Conservation (phyloP, 306 rosid genomes). For the Sechiopsis laciniata region DNA sequence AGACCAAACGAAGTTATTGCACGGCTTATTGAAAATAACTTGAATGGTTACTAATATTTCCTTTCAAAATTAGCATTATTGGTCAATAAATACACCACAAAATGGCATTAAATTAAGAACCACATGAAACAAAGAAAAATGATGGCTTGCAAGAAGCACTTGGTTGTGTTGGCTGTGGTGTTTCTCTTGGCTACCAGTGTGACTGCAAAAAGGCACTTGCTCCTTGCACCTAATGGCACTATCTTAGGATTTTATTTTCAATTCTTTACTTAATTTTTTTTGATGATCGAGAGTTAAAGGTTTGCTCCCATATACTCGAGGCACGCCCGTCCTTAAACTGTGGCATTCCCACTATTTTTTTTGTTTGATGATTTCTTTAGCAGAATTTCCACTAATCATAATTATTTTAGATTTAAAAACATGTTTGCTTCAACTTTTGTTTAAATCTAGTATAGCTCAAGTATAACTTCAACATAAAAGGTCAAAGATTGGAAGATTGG, state of each 20-base stretch:
- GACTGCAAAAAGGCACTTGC: neutral
- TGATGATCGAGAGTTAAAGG: too few relatives aligned
- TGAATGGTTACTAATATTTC: neutral
- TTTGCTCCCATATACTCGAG: too few relatives aligned
- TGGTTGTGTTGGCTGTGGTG: neutral
- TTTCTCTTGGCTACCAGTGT: neutral
- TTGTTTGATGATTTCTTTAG: too few relatives aligned
- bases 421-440: too few relatives aligned
- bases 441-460: too few relatives aligned
- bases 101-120: neutral
- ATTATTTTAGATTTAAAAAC: too few relatives aligned
- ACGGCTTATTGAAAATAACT: neutral
- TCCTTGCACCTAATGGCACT: neutral
- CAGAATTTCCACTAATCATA: too few relatives aligned
- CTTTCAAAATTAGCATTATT: neutral
- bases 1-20: too few relatives aligned
- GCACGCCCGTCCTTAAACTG: too few relatives aligned
- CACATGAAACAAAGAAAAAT: neutral
- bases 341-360: too few relatives aligned
- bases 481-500: too few relatives aligned
- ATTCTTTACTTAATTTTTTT: neutral
- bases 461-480: too few relatives aligned
- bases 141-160: neutral
- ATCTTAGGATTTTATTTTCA: neutral
- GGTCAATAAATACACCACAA: neutral